Conservation (phyloP, 768 basidiomycete genomes). For the Tremella fuciformis region DNA sequence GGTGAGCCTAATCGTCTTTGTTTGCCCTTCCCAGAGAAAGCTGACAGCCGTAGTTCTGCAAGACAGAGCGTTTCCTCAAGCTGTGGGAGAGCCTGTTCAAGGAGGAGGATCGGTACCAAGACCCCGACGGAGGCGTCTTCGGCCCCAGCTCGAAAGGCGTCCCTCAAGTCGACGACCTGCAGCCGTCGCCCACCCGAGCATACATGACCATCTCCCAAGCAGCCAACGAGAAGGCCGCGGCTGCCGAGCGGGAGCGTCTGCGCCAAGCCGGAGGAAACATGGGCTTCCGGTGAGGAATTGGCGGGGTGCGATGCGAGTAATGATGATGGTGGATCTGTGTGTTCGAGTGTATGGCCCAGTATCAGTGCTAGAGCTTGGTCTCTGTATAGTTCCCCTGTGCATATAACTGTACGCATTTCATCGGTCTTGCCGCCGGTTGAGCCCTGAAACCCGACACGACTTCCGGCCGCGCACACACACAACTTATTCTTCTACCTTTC, state of each 20-base stretch:
- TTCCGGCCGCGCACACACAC: too few relatives aligned
- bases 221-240: constrained; percentile 48
- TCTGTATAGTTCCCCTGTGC: too few relatives aligned
- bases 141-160: constrained; percentile 14
- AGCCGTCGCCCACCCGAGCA: constrained; percentile 38
- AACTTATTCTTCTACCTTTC: too few relatives aligned
- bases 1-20: constrained; percentile 34
- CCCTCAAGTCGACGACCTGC: constrained; percentile 17
- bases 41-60: constrained; percentile 40
- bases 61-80: constrained; percentile 49
- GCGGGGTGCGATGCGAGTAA: too few relatives aligned
- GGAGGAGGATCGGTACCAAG: constrained; percentile 29
- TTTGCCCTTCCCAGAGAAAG: background rate
- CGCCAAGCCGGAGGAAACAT: background rate
- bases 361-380: too few relatives aligned
- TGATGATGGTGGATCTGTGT: too few relatives aligned
- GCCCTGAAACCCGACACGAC: too few relatives aligned
- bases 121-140: constrained; percentile 22
- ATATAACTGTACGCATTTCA: too few relatives aligned
- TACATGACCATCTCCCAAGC: constrained; percentile 53
- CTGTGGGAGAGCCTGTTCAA: constrained; percentile 46
- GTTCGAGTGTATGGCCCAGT: too few relatives aligned
- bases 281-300: background rate
- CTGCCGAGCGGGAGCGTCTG: constrained; percentile 10
- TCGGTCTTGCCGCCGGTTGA: too few relatives aligned